Evolutionary conservation across 169 alveolate species (phyloP).

Genomic region (Cryptosporidium meleagridis): DNA sequence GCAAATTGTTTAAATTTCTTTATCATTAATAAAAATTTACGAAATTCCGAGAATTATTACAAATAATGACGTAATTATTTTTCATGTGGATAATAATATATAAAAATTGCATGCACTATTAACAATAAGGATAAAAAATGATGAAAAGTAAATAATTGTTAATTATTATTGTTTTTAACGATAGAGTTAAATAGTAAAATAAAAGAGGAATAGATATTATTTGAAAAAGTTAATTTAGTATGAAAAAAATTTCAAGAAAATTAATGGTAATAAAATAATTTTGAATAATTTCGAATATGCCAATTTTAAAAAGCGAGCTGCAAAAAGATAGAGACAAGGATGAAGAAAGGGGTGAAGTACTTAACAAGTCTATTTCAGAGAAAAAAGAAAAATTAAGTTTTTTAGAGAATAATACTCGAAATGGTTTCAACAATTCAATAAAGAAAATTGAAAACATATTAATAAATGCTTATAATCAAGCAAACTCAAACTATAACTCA

Average conservation of each 20-base stretch:
- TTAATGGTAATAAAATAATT: background rate
- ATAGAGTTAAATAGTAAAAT: background rate
- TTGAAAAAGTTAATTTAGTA: conserved; percentile 8
- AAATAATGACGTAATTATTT: conserved; percentile 1
- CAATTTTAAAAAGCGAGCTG: conserved; percentile 17
- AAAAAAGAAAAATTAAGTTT: conserved; percentile 14
- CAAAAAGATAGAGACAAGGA: background rate
- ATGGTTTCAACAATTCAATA: conserved; percentile 23
- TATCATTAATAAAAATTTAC: background rate
- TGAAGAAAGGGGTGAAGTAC: background rate
- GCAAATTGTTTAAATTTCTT: background rate
- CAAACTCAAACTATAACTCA: conserved; percentile 9
- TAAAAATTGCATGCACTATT: conserved; percentile 3
- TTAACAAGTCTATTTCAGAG: background rate
- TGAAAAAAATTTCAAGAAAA: background rate
- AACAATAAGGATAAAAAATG: background rate
- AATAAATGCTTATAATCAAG: conserved; percentile 32
- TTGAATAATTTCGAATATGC: conserved; percentile 10
- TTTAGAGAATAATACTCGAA: conserved; percentile 2
- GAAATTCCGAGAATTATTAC: background rate
- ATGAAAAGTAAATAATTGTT: too few species aligned
- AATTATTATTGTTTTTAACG: too few species aligned
- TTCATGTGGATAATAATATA: conserved; percentile 6
- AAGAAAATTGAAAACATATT: conserved; percentile 36
- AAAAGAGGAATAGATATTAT: background rate